Evolutionary conservation across 768 basidiomycete species (phyloP), one percentile per base, ranked within the genome.

Genomic region (Inosperma sp.): DNA sequence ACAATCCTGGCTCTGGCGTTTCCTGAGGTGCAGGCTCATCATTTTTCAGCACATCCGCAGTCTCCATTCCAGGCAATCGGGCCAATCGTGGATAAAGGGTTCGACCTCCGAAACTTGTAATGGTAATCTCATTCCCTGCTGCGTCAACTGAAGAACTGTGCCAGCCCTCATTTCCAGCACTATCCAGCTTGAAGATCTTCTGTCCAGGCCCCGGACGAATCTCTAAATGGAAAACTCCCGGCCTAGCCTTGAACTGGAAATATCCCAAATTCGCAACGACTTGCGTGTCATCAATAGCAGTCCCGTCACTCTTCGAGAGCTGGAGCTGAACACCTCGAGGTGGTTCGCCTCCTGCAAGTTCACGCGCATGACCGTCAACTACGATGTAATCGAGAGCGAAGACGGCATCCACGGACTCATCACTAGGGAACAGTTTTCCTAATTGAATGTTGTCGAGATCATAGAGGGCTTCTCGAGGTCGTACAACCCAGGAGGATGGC

Each of bases 371-470:
- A 2, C 96, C 96, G 63, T 97, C 95, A 36, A 97, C 79, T 42
- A 98, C 82, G 17, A 99, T 78, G 56, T 92, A 87, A 59, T 97
- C 93, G 5, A 98, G 83, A 44, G 84, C 83, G 71, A 93, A 96
- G 39, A 88, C 69, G 0, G 89, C 88, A 35, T 88, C 79, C 3
- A 94, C 72, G 5, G 85, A 83, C 13, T 73, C 70, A 36, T 87
- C 84, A 34, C 76, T 73, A 0, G 74, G 70, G 1, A 79, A 71
- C 3, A 95, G 74, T 36, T 78, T 77, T 9, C 75, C 77, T 6
- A 98, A 79, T 37, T 93, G 88, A 51, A 99, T 86, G 65, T 99
- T 99, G 70, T 99, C 95, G 22, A 98, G 80, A 64, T 99, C 95
- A 57, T 96, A 90, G 1, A 84, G 73, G 0, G 94, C 87, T 61